These are phyloP conservation scores for Alternaria arborescens DNA, from an alignment of 2,329 filamentous ascomycete genomes.

Conservation along the genomic window DNA sequence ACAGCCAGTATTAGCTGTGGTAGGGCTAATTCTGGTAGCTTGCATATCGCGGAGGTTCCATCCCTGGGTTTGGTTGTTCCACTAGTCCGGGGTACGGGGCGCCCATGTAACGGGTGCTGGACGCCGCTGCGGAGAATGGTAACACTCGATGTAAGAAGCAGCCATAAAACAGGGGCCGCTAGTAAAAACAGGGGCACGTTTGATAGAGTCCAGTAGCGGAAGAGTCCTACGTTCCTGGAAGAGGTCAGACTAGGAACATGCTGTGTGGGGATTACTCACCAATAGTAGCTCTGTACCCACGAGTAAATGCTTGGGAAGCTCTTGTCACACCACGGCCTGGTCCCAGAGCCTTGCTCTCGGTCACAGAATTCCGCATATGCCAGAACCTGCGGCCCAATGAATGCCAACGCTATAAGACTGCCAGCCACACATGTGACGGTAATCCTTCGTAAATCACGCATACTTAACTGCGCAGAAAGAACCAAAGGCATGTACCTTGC, in stretches of 20 bases:
- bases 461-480: slow-evolving; percentile 44
- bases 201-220: slow-evolving; percentile 87
- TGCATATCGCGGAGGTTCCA: slow-evolving; percentile 12
- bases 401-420: slow-evolving; percentile 70
- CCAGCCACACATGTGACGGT: slow-evolving; percentile 72
- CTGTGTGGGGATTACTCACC: slow-evolving; percentile 65
- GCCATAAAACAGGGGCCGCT: slow-evolving; percentile 76
- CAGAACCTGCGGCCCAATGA: slow-evolving; percentile 74
- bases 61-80: slow-evolving; percentile 16
- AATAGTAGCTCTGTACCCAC: slow-evolving; percentile 90
- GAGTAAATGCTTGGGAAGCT: slow-evolving; percentile 86
- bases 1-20: slow-evolving; percentile 76
- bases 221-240: slow-evolving; percentile 83
- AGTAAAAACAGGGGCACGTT: slow-evolving; percentile 90
- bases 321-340: slow-evolving; percentile 76
- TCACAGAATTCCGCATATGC: slow-evolving; percentile 74
- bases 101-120: slow-evolving; percentile 42
- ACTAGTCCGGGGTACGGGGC: slow-evolving; percentile 25
- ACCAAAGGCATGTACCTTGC: slow-evolving; percentile 51
- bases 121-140: slow-evolving; percentile 55
- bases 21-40: slow-evolving; percentile 64
- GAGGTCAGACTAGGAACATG: slow-evolving; percentile 13
- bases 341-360: slow-evolving; percentile 11
- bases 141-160: slow-evolving; percentile 69
- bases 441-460: slow-evolving; percentile 61